phyloP scores from a whole-genome alignment of 306 rosid species.

The Carpinus fangiana region DNA sequence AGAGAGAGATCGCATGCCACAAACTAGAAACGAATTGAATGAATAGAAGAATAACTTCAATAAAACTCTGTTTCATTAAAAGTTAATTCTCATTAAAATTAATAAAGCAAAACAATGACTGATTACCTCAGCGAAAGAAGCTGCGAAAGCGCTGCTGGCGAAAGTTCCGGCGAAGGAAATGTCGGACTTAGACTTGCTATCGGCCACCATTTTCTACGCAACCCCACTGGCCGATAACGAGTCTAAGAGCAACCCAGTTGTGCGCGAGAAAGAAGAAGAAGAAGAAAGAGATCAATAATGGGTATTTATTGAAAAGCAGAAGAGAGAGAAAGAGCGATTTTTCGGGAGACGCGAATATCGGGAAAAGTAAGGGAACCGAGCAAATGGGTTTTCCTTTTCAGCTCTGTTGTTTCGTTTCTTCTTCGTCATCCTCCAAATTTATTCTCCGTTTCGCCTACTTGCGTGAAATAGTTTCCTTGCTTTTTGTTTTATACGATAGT shows the following conservation, averaged over 20 bases:
- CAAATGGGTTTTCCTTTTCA: not conserved
- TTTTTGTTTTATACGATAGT: not conserved
- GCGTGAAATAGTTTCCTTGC: not conserved
- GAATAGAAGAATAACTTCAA: not conserved
- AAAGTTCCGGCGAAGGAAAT: slow-evolving; percentile 69
- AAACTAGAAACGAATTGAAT: not conserved
- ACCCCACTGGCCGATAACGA: too few species aligned
- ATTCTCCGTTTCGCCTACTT: not conserved
- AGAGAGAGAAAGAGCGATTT: not conserved
- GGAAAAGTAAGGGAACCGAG: slow-evolving; percentile 11
- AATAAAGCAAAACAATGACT: not conserved
- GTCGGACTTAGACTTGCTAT: slow-evolving; percentile 55
- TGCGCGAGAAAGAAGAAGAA: not conserved
- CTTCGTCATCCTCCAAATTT: not conserved
- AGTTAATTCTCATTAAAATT: not conserved
- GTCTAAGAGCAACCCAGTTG: not conserved
- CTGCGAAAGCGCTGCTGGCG: slow-evolving; percentile 75
- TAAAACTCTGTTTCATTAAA: too few species aligned
- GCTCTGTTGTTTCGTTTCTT: not conserved
- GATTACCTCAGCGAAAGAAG: slow-evolving; percentile 73
- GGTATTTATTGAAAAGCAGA: not conserved
- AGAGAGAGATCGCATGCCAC: not conserved
- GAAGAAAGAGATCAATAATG: not conserved
- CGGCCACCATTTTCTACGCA: slow-evolving; percentile 54
- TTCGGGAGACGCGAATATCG: slow-evolving; percentile 19